Percentiles rank a stretch among this genome's conserved stretches.
These are phyloP conservation scores for Trametes cingulata DNA, from an alignment of 768 basidiomycete genomes.

Conservation along the genomic window DNA sequence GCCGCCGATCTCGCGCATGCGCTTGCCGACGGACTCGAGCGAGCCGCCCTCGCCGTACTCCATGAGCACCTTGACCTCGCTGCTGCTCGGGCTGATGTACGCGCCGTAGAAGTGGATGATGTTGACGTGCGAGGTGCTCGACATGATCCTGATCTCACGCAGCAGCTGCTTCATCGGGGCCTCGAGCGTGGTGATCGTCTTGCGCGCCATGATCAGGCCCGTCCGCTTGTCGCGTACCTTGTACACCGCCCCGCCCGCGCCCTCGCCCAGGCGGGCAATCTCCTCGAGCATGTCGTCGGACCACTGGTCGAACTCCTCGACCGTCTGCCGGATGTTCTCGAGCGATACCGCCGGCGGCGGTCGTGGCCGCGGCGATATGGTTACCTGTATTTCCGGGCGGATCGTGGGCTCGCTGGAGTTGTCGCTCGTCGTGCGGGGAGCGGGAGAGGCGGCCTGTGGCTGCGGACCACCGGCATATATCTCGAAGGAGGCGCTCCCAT, in stretches of 20 bases:
- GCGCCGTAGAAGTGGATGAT: slow-evolving; percentile 93
- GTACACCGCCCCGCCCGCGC: slow-evolving; percentile 94
- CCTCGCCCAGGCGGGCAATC: slow-evolving; percentile 81
- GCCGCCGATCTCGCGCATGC: slow-evolving; percentile 75
- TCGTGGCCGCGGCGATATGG: slow-evolving; percentile 40
- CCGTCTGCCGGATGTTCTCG: slow-evolving; percentile 31
- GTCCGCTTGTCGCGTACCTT: slow-evolving; percentile 87
- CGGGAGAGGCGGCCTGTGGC: slow-evolving; percentile 24
- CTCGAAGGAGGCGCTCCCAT: slow-evolving; percentile 15
- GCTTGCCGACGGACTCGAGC: slow-evolving; percentile 85
- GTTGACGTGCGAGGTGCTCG: slow-evolving; percentile 79
- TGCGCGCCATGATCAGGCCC: slow-evolving; percentile 84
- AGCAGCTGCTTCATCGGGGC: slow-evolving; percentile 92
- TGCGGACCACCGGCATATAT: slow-evolving; percentile 32
- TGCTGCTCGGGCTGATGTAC: slow-evolving; percentile 82
- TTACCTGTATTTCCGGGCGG: slow-evolving; percentile 35
- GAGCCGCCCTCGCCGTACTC: slow-evolving; percentile 88
- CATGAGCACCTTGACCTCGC: slow-evolving; percentile 95
- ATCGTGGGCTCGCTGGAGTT: slow-evolving; percentile 45
- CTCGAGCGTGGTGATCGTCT: slow-evolving; percentile 88
- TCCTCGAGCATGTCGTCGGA: slow-evolving; percentile 77
- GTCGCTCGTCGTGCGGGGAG: slow-evolving; percentile 34
- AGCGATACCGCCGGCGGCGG: slow-evolving; percentile 26
- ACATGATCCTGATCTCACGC: slow-evolving; percentile 89
- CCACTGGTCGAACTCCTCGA: slow-evolving; percentile 48